These are phyloP conservation scores for Herpetomonas tarakana DNA, from an alignment of 208 protist genomes.

Conservation along the genomic window DNA sequence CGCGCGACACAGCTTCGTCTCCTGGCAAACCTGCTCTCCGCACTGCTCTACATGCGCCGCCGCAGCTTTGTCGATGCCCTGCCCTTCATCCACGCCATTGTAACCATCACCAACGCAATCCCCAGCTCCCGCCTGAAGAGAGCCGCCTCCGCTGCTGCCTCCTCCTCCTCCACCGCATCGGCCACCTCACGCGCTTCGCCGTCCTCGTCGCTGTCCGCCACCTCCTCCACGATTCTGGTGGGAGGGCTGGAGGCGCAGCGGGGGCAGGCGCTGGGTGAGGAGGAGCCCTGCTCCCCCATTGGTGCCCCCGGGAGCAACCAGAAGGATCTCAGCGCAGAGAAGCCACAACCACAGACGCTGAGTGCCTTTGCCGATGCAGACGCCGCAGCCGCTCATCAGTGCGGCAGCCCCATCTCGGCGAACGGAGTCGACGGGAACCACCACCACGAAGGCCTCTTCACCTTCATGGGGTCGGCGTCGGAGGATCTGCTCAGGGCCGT, in stretches of 20 bases:
- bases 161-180: not conserved
- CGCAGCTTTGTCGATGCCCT: conserved; percentile 34
- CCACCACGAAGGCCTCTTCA: too few relatives aligned
- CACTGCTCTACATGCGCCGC: conserved; percentile 31
- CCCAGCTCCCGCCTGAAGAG: conserved; percentile 12
- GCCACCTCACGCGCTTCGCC: conserved; percentile 5
- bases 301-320: conserved; percentile 9
- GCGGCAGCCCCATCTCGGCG: too few relatives aligned
- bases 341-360: too few relatives aligned
- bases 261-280: not conserved
- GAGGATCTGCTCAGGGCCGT: too few relatives aligned
- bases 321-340: too few relatives aligned
- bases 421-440: too few relatives aligned
- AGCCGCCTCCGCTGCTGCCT: conserved; percentile 4
- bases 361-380: too few relatives aligned
- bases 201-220: conserved; percentile 14
- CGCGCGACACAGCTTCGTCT: conserved; percentile 37
- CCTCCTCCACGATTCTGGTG: not conserved
- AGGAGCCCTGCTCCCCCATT: conserved; percentile 11
- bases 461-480: too few relatives aligned
- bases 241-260: too few relatives aligned
- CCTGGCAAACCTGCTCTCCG: conserved; percentile 41
- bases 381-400: too few relatives aligned
- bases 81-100: conserved; percentile 32
- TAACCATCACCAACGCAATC: conserved; percentile 36